phyloP scores from a whole-genome alignment of 345 rosid genomes.

The Populus pruinosa region DNA sequence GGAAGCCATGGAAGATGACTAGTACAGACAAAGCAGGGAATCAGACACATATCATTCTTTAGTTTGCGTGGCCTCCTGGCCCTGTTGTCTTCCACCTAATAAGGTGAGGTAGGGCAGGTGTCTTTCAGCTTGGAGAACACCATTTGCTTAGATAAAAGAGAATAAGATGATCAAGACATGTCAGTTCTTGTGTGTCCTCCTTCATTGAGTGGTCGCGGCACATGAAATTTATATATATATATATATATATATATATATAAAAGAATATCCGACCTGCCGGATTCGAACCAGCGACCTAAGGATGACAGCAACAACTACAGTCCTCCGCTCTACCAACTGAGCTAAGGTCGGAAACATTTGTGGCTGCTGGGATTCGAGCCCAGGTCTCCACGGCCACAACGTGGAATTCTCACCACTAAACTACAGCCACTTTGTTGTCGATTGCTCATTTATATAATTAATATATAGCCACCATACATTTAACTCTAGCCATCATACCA shows the following conservation, averaged over 20 bases:
- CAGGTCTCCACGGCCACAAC: slow-evolving; percentile 93
- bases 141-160: too few relatives aligned
- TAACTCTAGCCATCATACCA: background rate
- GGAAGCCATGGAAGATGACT: background rate
- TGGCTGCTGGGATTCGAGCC: slow-evolving; percentile 95
- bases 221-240: too few relatives aligned
- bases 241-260: too few relatives aligned
- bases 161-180: too few relatives aligned
- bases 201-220: too few relatives aligned
- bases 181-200: too few relatives aligned
- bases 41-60: background rate
- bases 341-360: slow-evolving; percentile 80
- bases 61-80: too few relatives aligned
- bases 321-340: slow-evolving; percentile 99
- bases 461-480: background rate
- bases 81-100: too few relatives aligned
- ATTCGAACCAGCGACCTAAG: slow-evolving; percentile 73
- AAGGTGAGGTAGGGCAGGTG: too few relatives aligned
- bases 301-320: slow-evolving; percentile 51
- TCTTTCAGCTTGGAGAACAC: too few relatives aligned
- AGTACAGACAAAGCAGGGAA: background rate
- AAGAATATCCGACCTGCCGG: slow-evolving; percentile 60
- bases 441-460: too few relatives aligned
- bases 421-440: slow-evolving; percentile 63
- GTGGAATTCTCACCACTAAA: slow-evolving; percentile 80